phyloP scores from a whole-genome alignment of 345 rosid genomes.

The Xanthoceras sorbifolium region DNA sequence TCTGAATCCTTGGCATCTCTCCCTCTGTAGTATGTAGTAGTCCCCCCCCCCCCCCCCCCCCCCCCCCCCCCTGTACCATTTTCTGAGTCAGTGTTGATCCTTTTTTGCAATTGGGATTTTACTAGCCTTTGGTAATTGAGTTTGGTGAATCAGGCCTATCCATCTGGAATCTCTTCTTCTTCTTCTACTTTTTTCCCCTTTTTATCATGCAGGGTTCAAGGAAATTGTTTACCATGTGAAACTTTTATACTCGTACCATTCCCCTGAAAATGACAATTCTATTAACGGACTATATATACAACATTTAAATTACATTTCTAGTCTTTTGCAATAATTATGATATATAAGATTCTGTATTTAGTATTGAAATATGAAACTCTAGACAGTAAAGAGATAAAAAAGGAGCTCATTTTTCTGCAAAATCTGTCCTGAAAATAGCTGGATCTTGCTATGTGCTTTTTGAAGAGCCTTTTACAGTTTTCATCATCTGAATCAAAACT shows the following conservation, averaged over 20 bases:
- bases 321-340: no score
- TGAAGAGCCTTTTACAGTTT: neutral
- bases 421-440: conserved; percentile 8
- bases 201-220: neutral
- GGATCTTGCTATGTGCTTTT: neutral
- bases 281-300: no score
- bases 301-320: no score
- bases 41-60: neutral
- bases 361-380: no score
- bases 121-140: neutral
- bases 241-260: no score
- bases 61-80: neutral
- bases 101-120: neutral
- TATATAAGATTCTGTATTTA: no score
- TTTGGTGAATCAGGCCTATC: neutral
- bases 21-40: neutral
- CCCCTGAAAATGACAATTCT: no score
- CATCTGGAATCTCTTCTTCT: neutral
- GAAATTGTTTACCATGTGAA: neutral
- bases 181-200: neutral
- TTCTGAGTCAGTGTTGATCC: neutral
- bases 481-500: neutral
- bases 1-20: conserved; percentile 21
- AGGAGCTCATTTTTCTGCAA: no score
- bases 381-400: no score